A percentile compares a stretch with the other conserved stretches of the same genome.
Evolutionary conservation across 2,329 filamentous ascomycete species (phyloP).

Genomic region (Cladosporium halotolerans): DNA sequence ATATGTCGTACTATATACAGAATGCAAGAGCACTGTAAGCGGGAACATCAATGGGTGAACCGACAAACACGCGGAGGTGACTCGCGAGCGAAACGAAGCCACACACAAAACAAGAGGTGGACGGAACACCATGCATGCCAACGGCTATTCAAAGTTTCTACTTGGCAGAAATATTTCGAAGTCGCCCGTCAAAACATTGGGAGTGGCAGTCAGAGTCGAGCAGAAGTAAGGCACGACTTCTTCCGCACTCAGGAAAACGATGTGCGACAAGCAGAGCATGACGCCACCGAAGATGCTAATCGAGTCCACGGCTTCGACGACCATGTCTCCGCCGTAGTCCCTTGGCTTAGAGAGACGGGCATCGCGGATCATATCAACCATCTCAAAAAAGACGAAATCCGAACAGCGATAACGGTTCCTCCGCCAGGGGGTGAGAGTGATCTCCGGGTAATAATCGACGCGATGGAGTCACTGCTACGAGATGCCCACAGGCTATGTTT

Average conservation of each 20-base stretch:
- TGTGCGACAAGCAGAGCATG: not conserved
- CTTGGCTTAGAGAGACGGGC: constrained; percentile 10
- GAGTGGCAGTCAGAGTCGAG: too few species aligned
- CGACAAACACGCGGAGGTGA: constrained; percentile 2
- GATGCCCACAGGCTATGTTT: constrained; percentile 12
- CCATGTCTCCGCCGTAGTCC: constrained; percentile 7
- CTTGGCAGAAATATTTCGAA: too few species aligned
- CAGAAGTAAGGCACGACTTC: not conserved
- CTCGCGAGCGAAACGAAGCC: not conserved
- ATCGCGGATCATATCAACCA: constrained; percentile 3
- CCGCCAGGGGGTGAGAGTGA: not conserved
- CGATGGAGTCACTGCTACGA: constrained; percentile 1
- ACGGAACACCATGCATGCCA: too few species aligned
- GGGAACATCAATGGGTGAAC: constrained; percentile 1
- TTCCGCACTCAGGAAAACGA: constrained; percentile 6
- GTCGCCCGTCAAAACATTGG: too few species aligned
- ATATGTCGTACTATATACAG: not conserved
- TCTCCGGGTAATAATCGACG: not conserved
- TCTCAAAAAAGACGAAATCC: constrained; percentile 13
- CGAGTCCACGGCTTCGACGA: constrained; percentile 11
- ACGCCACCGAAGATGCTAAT: constrained; percentile 2
- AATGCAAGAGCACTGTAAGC: constrained; percentile 3
- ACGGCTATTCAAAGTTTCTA: too few species aligned
- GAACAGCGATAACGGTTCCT: constrained; percentile 4
- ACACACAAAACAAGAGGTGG: not conserved